Base-by-base conservation (phyloP, 495 filamentous ascomycete genomes). In the Podospora australis region DNA sequence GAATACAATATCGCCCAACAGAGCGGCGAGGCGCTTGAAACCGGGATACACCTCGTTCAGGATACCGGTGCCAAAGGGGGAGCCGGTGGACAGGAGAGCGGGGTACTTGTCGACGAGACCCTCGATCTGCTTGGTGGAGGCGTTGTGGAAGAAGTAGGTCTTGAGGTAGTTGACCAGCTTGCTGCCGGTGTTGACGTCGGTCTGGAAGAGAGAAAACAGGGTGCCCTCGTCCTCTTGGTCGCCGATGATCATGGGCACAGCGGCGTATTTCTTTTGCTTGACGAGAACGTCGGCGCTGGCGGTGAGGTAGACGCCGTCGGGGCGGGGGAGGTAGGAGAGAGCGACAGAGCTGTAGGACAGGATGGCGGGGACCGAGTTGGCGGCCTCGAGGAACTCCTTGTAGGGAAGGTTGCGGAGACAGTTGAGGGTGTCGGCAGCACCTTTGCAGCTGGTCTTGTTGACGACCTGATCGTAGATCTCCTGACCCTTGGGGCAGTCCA, bases 11-110 rank as follows among this genome's bases (percentile, higher is more conserved):
- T 89, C 84, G 21, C 85, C 85, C 0, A 88, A 70, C 39, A 89
- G 81, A n/a, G 85, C 84, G 1, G 86, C 80, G 0, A 88, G 68
- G 2, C 84, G 82, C 62, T 90, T 90, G 71, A 79, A 88, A 56
- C 84, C 74, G 0, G 85, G 83, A 53, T 87, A 88, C 58, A 77
- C 66, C 52, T 80, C 78, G 63, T 88, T 83, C 3, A 77, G 30
- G 7, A 70, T 48, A 11, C 81, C 73, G 0, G 82, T 86, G 39
- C 78, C 67, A 68, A 85, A 88, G 4, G 85, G 86, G 0, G 76
- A 81, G 22, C 83, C 83, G 28, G 72, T 66, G 10, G 65, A 57
- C 13, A 71, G 48, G 28, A 60, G 68, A n/a, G 71, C 46, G 9
- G 71, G 65, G 59, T 88, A 88, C 0, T 70, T 72, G 21, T 59